Evolutionary conservation across 768 basidiomycete species (phyloP).

Genomic region (Sarcodon aspratus): DNA sequence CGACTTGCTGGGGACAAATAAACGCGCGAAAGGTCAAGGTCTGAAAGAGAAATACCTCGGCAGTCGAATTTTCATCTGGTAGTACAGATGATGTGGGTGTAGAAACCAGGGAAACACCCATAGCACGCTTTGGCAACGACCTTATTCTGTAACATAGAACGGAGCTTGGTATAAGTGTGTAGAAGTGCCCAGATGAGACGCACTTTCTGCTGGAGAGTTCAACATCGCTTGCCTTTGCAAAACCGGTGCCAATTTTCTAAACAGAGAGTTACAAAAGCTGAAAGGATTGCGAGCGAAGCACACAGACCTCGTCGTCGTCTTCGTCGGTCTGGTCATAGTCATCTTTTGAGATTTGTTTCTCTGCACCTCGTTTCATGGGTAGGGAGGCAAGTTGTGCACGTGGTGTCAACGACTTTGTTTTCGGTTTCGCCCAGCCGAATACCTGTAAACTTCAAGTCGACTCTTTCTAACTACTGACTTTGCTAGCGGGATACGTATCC

Average conservation of each 20-base stretch:
- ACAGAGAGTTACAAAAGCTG: not conserved
- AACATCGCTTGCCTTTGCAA: slow-evolving; percentile 51
- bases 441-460: too few relatives aligned
- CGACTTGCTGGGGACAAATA: not conserved
- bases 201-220: slow-evolving; percentile 47
- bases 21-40: slow-evolving; percentile 6
- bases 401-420: not conserved
- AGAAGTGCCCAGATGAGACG: slow-evolving; percentile 13
- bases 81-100: slow-evolving; percentile 9
- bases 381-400: not conserved
- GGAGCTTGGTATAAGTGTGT: not conserved
- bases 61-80: not conserved
- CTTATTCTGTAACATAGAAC: slow-evolving; percentile 37
- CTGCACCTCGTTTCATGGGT: slow-evolving; percentile 66
- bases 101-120: slow-evolving; percentile 9
- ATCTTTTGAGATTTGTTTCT: slow-evolving; percentile 57
- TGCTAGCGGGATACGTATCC: too few relatives aligned
- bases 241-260: slow-evolving; percentile 33
- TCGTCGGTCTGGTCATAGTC: slow-evolving; percentile 13
- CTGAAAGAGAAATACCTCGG: slow-evolving; percentile 1
- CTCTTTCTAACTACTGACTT: too few relatives aligned
- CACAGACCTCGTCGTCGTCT: slow-evolving; percentile 26
- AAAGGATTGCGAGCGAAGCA: slow-evolving; percentile 11
- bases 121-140: slow-evolving; percentile 44
- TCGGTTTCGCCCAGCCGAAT: too few relatives aligned